A percentile compares a stretch with the other conserved stretches of the same genome.
phyloP scores from a whole-genome alignment of 768 basidiomycete species.

The Boletus vinaceobasis region DNA sequence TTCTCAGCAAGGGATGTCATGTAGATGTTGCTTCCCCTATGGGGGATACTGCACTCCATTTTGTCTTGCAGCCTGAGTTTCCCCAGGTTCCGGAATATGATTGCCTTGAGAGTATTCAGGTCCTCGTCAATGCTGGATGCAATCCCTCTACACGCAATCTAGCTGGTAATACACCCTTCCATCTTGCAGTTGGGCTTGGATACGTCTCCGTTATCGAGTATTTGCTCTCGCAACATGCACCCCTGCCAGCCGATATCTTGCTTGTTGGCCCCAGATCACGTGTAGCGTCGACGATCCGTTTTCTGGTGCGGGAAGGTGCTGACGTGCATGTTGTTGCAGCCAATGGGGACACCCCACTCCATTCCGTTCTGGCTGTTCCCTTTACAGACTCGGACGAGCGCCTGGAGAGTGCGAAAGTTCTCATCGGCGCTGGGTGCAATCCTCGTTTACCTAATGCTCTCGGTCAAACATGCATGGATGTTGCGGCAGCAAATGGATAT shows the following conservation, averaged over 20 bases:
- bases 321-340: neutral
- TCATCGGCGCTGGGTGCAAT: neutral
- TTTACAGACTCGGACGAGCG: neutral
- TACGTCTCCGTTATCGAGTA: neutral
- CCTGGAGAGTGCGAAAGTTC: neutral
- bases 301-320: neutral
- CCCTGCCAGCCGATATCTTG: neutral
- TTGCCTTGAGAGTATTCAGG: neutral
- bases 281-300: neutral
- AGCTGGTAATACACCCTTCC: neutral
- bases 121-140: conserved; percentile 10
- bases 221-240: neutral
- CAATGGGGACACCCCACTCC: neutral
- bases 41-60: conserved; percentile 6
- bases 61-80: neutral
- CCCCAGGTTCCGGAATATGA: no score
- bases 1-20: neutral
- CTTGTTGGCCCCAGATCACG: neutral
- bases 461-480: neutral
- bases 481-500: neutral
- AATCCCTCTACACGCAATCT: neutral
- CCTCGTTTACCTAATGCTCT: neutral
- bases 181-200: neutral
- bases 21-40: neutral
- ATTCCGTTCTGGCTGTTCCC: neutral